Evolutionary conservation across 495 filamentous ascomycete species (phyloP).

Genomic region (Bacidia rubella): DNA sequence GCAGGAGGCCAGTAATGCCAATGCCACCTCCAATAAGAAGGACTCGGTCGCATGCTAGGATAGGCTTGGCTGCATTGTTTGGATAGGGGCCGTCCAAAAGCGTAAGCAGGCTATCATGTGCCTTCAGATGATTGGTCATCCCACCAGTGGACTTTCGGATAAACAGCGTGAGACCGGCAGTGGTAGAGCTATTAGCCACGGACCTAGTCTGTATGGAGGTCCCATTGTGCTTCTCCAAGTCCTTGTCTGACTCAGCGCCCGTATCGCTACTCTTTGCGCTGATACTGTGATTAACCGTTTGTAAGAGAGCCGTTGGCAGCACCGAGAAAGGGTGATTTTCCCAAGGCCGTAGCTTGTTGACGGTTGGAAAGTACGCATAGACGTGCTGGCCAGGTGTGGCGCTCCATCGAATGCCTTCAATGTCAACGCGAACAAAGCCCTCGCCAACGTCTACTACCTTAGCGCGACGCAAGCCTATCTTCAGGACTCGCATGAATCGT

Average conservation of each 20-base stretch:
- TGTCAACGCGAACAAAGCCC: slow-evolving; percentile 24
- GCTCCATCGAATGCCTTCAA: slow-evolving; percentile 23
- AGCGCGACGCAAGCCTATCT: slow-evolving; percentile 19
- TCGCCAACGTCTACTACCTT: slow-evolving; percentile 23
- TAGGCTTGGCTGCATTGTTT: too few relatives aligned
- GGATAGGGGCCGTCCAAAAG: too few relatives aligned
- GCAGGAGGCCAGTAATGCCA: slow-evolving; percentile 41
- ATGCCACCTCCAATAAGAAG: slow-evolving; percentile 49
- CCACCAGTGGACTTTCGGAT: slow-evolving; percentile 20
- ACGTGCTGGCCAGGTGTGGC: slow-evolving; percentile 19
- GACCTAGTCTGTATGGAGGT: background rate
- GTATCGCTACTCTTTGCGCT: slow-evolving; percentile 1
- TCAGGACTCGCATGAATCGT: slow-evolving; percentile 20
- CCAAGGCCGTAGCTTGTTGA: slow-evolving; percentile 27
- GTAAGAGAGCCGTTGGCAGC: slow-evolving; percentile 20
- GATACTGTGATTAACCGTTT: background rate
- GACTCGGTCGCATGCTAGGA: too few relatives aligned
- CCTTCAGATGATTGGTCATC: slow-evolving; percentile 18
- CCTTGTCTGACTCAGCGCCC: background rate
- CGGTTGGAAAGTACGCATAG: slow-evolving; percentile 32
- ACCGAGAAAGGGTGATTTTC: slow-evolving; percentile 39
- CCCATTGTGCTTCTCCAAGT: slow-evolving; percentile 7
- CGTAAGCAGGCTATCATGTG: slow-evolving; percentile 18
- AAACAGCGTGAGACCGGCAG: slow-evolving; percentile 21
- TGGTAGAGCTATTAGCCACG: background rate